Base-by-base conservation (phyloP, 139 green algal species). In the Chlorella sp. region DNA sequence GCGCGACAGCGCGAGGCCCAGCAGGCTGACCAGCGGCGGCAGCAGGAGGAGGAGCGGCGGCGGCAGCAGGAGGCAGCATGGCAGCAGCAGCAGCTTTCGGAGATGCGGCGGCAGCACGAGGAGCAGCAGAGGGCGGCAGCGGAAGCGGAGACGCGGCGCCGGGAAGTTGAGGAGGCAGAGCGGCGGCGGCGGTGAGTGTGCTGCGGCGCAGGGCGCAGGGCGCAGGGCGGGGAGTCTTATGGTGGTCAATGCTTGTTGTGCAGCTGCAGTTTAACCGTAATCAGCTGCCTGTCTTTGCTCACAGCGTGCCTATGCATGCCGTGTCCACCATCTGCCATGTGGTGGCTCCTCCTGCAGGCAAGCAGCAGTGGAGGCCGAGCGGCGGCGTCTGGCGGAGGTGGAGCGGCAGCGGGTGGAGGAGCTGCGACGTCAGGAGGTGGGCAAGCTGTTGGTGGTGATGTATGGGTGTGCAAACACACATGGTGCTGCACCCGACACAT, bases 81-180 rank as follows among this genome's bases (percentile, higher is more conserved):
- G 48, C 42, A 28, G 48, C 69, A 48, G 19, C 83, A 66, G 21
- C 40, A 81, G 76, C 16, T 64, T 5, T 30, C 28, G 18, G 40
- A 89, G n/a, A 24, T 66, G 57, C 81, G 64, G 40, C 60, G 73
- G 48, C 80, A 81, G n/a, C 34, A 71, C 36, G 71, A 83, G n/a
- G 88, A 93, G 83, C 40, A 73, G 40, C 78, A 83, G 78, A 39
- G 85, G 37, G 37, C 48, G 4, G 66, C 81, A 28, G 48, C 73
- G 30, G 90, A 87, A 77, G 90, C 81, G 82, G 90, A 88, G 37
- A 81, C 82, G 66, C 79, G 32, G 75, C 53, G n/a, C 39, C 66
- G 42, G 16, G 79, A 77, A 34, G 48, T 53, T 19, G 89, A 91
- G 61, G 85, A 93, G 53, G 60, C 37, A n/a, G 90, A 89, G 83